Evolutionary conservation across 371 early-diverging fungal species (phyloP).

Genomic region (Mortierella sp.): DNA sequence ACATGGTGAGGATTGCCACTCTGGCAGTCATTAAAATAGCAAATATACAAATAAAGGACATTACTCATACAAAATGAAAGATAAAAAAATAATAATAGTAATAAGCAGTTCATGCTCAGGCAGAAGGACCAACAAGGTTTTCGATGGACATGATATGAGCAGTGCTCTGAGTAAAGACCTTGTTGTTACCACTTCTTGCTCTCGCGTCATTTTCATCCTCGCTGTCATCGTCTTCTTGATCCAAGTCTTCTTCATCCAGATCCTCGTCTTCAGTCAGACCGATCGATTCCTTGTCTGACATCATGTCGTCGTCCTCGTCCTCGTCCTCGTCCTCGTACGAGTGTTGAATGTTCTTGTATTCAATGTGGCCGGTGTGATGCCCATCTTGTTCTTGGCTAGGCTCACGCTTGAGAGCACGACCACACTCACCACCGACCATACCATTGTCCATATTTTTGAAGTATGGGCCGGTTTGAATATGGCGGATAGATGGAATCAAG

Average conservation of each 20-base stretch:
- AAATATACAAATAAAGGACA: constrained; percentile 2
- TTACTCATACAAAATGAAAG: constrained; percentile 6
- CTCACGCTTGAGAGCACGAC: constrained; percentile 39
- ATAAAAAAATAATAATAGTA: neutral
- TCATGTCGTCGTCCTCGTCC: constrained; percentile 18
- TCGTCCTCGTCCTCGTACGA: constrained; percentile 15
- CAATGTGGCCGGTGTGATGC: constrained; percentile 13
- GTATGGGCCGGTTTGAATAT: constrained; percentile 7
- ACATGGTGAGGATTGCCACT: neutral
- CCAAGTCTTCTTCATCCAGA: constrained; percentile 23
- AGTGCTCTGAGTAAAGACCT: constrained; percentile 11
- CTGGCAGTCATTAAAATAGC: neutral
- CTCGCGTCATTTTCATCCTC: constrained; percentile 2
- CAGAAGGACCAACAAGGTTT: constrained; percentile 41
- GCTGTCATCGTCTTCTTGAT: constrained; percentile 15
- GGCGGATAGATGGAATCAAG: constrained; percentile 10
- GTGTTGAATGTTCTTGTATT: constrained; percentile 4
- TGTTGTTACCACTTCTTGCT: neutral
- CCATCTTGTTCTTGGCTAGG: constrained; percentile 19
- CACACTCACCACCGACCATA: constrained; percentile 11
- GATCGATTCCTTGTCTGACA: constrained; percentile 26
- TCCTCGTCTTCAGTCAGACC: constrained; percentile 29
- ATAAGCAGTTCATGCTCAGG: constrained; percentile 3
- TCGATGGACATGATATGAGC: constrained; percentile 49
- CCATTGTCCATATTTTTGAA: neutral